Percentiles rank a stretch among this genome's conserved stretches.
These are phyloP conservation scores for Nepenthes gracilis DNA, from an alignment of 148 eudicot species.

Conservation along the genomic window DNA sequence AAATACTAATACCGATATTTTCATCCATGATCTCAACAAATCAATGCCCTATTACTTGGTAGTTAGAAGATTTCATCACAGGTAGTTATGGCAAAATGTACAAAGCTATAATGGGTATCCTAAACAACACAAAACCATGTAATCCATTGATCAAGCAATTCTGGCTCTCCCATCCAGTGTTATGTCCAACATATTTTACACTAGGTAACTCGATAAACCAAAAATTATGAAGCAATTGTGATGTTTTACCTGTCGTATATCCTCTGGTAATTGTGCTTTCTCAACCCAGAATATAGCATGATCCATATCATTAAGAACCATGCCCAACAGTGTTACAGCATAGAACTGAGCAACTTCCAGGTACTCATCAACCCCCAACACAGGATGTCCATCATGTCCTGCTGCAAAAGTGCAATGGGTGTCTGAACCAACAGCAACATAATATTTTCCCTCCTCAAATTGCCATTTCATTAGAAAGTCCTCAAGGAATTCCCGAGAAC, in stretches of 20 bases:
- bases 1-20: too few relatives aligned
- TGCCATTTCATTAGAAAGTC: constrained; percentile 67
- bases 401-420: constrained; percentile 2
- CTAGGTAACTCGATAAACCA: not conserved
- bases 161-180: too few relatives aligned
- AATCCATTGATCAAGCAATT: too few relatives aligned
- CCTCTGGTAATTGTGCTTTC: constrained; percentile 66
- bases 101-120: too few relatives aligned
- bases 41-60: too few relatives aligned
- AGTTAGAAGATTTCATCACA: too few relatives aligned
- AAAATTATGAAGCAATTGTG: not conserved
- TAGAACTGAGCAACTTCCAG: constrained; percentile 76
- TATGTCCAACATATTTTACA: too few relatives aligned
- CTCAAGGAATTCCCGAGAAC: constrained; percentile 50
- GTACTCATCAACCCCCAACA: constrained; percentile 47
- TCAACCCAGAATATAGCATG: constrained; percentile 76
- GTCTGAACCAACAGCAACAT: constrained; percentile 15
- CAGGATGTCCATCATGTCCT: constrained; percentile 13
- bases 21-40: too few relatives aligned
- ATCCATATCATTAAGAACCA: constrained; percentile 26
- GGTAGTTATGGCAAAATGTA: too few relatives aligned
- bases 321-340: constrained; percentile 46
- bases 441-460: constrained; percentile 29
- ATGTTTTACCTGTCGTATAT: constrained; percentile 59
- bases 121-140: too few relatives aligned